Percentiles rank a stretch among this genome's conserved stretches.
phyloP scores from a whole-genome alignment of 371 early-diverging fungal genomes.

The Mortierella sp. region DNA sequence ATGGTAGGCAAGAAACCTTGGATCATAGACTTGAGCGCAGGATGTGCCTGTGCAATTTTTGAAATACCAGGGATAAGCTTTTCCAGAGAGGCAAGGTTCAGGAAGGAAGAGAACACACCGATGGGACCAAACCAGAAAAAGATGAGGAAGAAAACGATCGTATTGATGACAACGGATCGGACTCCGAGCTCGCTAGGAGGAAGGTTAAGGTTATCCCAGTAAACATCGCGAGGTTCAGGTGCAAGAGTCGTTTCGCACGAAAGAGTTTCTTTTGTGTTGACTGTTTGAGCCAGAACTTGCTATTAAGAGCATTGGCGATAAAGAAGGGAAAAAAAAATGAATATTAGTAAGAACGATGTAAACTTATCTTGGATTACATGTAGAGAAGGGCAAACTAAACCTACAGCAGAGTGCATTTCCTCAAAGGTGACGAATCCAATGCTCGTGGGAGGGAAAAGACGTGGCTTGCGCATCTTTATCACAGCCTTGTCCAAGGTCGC shows the following conservation, averaged over 20 bases:
- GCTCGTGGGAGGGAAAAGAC: conserved; percentile 56
- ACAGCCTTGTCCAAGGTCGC: conserved; percentile 61
- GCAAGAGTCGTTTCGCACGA: conserved; percentile 80
- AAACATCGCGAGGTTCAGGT: conserved; percentile 93
- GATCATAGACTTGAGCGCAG: conserved; percentile 63
- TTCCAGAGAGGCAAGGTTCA: conserved; percentile 78
- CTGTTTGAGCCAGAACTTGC: conserved; percentile 73
- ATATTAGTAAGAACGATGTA: background rate
- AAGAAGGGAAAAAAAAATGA: conserved; percentile 3
- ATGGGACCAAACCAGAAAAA: conserved; percentile 58
- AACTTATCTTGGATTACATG: too few species aligned
- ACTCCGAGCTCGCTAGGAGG: conserved; percentile 62
- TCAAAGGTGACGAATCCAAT: conserved; percentile 77
- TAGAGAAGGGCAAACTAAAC: background rate
- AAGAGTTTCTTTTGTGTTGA: conserved; percentile 74
- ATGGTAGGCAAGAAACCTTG: conserved; percentile 73
- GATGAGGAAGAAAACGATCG: conserved; percentile 61
- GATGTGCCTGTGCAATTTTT: conserved; percentile 31
- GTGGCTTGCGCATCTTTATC: conserved; percentile 38
- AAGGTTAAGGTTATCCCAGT: conserved; percentile 87
- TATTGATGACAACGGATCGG: conserved; percentile 64
- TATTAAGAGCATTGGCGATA: conserved; percentile 39
- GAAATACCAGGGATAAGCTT: conserved; percentile 30
- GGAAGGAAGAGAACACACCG: conserved; percentile 77
- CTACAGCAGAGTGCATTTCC: conserved; percentile 58